A percentile compares a stretch with the other conserved stretches of the same genome.
Evolutionary conservation across 495 filamentous ascomycete genomes (phyloP).

Genomic region (Trichoderma parareesei): DNA sequence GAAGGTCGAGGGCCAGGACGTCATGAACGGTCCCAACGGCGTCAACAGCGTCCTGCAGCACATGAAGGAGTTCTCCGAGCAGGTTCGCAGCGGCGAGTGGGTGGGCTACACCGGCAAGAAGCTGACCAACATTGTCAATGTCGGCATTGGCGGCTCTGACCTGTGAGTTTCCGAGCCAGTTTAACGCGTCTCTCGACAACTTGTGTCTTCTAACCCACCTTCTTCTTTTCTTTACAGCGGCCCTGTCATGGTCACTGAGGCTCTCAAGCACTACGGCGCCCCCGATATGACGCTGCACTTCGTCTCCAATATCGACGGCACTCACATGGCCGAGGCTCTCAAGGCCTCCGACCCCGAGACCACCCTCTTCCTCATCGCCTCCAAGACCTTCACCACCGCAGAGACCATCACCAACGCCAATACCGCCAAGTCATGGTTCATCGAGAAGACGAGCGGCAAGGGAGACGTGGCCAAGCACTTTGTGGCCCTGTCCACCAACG

Average conservation of each 20-base stretch:
- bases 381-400: slow-evolving; percentile 98
- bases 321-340: slow-evolving; percentile 92
- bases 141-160: slow-evolving; percentile 97
- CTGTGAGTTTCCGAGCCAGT: slow-evolving; percentile 52
- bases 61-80: slow-evolving; percentile 95
- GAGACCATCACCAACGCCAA: slow-evolving; percentile 97
- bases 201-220: neutral
- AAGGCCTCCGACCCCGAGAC: slow-evolving; percentile 87
- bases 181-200: neutral
- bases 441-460: slow-evolving; percentile 61
- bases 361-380: slow-evolving; percentile 93
- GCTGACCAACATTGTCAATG: slow-evolving; percentile 91
- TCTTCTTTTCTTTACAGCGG: slow-evolving; percentile 48
- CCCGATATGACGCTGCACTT: slow-evolving; percentile 85
- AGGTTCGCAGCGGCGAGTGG: slow-evolving; percentile 91
- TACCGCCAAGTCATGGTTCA: slow-evolving; percentile 93
- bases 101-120: slow-evolving; percentile 98
- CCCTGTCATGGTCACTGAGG: slow-evolving; percentile 97
- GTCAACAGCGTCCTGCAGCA: slow-evolving; percentile 88
- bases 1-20: slow-evolving; percentile 89
- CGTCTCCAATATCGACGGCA: slow-evolving; percentile 98
- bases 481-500: slow-evolving; percentile 95
- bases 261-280: slow-evolving; percentile 86
- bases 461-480: slow-evolving; percentile 98
- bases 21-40: slow-evolving; percentile 64